phyloP scores from a whole-genome alignment of 257 asterid genomes.

The Fraxinus anomala region DNA sequence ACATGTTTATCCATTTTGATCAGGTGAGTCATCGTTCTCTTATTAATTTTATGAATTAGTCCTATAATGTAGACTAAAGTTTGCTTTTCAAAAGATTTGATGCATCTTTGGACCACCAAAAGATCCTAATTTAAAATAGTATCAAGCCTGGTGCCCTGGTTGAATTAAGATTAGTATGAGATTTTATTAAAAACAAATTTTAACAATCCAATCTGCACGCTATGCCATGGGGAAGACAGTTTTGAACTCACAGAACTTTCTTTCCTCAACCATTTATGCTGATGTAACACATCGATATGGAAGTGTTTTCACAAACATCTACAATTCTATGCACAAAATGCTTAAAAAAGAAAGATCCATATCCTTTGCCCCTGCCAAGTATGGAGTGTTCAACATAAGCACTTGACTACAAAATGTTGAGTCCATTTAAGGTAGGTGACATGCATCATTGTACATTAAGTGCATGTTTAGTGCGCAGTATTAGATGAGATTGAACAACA shows the following conservation, averaged over 20 bases:
- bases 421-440: not conserved
- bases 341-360: not conserved
- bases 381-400: not conserved
- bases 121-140: not conserved
- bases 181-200: too few species aligned
- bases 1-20: constrained; percentile 74
- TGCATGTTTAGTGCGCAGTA: not conserved
- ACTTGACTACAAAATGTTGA: not conserved
- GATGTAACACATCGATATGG: too few species aligned
- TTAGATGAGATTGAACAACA: too few species aligned
- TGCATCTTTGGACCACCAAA: not conserved
- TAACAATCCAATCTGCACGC: not conserved
- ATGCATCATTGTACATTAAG: not conserved
- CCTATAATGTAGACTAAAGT: too few species aligned
- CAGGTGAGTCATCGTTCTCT: constrained; percentile 49
- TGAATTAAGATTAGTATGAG: not conserved
- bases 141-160: not conserved
- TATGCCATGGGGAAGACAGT: not conserved
- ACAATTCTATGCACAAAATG: not conserved
- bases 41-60: not conserved
- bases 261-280: too few species aligned
- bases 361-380: not conserved
- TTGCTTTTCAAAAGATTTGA: not conserved
- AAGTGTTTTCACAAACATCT: too few species aligned
- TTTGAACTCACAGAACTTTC: too few species aligned